These are phyloP conservation scores for Sugiyamaella paludigena DNA, from an alignment of 1,139 yeast species.

Conservation along the genomic window DNA sequence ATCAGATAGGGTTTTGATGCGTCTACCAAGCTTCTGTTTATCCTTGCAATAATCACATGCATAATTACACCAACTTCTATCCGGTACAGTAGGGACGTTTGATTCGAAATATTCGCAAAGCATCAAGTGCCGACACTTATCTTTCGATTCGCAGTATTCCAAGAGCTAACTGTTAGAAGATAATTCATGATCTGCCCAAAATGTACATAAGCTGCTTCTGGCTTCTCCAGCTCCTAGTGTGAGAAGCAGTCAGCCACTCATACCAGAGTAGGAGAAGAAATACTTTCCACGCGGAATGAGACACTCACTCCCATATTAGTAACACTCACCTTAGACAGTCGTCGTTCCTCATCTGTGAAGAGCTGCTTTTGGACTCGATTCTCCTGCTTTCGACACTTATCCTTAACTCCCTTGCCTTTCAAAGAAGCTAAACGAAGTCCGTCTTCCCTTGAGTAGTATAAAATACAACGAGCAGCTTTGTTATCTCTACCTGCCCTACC, in stretches of 20 bases:
- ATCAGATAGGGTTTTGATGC: background rate
- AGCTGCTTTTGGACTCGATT: background rate
- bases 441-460: constrained; percentile 44
- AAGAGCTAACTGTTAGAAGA: constrained; percentile 48
- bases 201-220: no score
- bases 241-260: no score
- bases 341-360: no score
- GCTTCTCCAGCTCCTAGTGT: no score
- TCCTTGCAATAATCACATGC: constrained; percentile 39
- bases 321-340: no score
- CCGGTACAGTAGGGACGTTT: constrained; percentile 26
- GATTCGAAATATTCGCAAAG: constrained; percentile 79
- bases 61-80: constrained; percentile 29
- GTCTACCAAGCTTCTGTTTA: constrained; percentile 15
- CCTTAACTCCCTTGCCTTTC: background rate
- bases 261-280: no score
- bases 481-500: constrained; percentile 98
- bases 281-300: no score
- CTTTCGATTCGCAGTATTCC: constrained; percentile 76
- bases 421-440: background rate
- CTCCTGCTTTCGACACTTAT: background rate
- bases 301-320: no score
- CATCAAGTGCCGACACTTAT: constrained; percentile 76
- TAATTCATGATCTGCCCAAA: no score
- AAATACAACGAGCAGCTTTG: constrained; percentile 67